These are phyloP conservation scores for Petunia secreta DNA, from an alignment of 257 asterid species.

Conservation along the genomic window DNA sequence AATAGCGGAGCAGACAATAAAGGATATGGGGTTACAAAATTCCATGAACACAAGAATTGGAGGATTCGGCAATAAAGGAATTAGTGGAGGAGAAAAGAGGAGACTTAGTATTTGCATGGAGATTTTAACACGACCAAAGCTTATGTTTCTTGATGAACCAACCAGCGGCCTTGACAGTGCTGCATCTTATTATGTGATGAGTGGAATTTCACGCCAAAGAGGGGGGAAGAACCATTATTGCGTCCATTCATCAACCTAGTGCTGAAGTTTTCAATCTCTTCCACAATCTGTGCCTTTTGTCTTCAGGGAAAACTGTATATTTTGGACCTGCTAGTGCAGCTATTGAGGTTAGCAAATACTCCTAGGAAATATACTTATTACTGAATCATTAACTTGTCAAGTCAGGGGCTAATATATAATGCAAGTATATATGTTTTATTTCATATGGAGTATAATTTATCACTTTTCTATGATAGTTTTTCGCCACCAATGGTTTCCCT, in stretches of 20 bases:
- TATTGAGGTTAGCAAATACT: conserved; percentile 27
- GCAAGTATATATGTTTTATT: not conserved
- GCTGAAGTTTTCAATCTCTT: conserved; percentile 31
- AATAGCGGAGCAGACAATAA: conserved; percentile 28
- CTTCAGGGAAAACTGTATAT: conserved; percentile 33
- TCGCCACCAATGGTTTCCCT: conserved; percentile 36
- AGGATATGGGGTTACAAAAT: conserved; percentile 39
- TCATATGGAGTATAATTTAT: no score
- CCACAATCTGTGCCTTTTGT: conserved; percentile 31
- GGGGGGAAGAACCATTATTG: conserved; percentile 21
- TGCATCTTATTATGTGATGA: conserved; percentile 39
- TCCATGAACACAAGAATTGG: conserved; percentile 35
- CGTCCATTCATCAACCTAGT: conserved; percentile 38
- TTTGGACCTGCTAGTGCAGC: conserved; percentile 38
- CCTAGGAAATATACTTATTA: not conserved
- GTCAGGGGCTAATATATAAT: not conserved
- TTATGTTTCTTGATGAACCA: conserved; percentile 40
- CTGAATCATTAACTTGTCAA: not conserved
- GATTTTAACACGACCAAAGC: conserved; percentile 28
- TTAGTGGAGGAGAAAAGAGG: conserved; percentile 37
- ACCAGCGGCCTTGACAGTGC: conserved; percentile 42
- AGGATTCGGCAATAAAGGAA: conserved; percentile 31
- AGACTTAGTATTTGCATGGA: conserved; percentile 40
- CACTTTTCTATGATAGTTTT: conserved; percentile 32
- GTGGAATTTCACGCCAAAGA: conserved; percentile 24